Conservation (phyloP, 352 stramenopile species). For the Phytophthora constricta region DNA sequence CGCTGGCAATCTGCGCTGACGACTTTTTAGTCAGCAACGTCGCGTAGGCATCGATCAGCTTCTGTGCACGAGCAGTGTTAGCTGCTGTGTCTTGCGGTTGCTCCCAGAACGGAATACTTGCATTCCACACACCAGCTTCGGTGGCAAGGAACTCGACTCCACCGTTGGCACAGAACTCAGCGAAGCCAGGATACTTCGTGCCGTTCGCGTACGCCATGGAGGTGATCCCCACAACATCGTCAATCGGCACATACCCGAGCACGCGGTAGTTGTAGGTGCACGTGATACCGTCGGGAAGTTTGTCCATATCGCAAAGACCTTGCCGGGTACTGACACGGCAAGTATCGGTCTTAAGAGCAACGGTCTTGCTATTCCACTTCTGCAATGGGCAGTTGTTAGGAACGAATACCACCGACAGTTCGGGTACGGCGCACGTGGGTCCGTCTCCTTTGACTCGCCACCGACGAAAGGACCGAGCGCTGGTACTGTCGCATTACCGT, state of each 20-base stretch:
- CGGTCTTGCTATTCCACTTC: constrained; percentile 57
- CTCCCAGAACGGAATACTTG: constrained; percentile 62
- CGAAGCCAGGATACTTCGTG: constrained; percentile 50
- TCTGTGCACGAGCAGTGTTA: constrained; percentile 39
- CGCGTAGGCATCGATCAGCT: constrained; percentile 58
- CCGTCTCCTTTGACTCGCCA: constrained; percentile 33
- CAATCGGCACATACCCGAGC: constrained; percentile 69
- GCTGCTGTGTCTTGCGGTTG: constrained; percentile 41
- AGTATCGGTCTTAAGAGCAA: constrained; percentile 22
- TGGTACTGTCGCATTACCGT: constrained; percentile 29
- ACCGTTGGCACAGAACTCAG: constrained; percentile 62
- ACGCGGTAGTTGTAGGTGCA: constrained; percentile 72
- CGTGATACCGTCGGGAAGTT: constrained; percentile 55
- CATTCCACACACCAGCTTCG: constrained; percentile 23
- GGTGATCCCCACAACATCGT: constrained; percentile 81
- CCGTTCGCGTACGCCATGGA: constrained; percentile 33
- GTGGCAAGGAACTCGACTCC: constrained; percentile 50
- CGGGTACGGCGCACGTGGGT: constrained; percentile 59
- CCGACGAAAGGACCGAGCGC: constrained; percentile 54
- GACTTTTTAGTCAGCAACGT: constrained; percentile 22
- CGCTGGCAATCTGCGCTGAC: constrained; percentile 39
- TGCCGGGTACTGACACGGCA: constrained; percentile 42
- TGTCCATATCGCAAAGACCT: constrained; percentile 46
- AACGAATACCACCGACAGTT: constrained; percentile 74
- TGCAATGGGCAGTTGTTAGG: constrained; percentile 56